Evolutionary conservation across 2,329 filamentous ascomycete species (phyloP).

Genomic region (Atkinsonella texensis): DNA sequence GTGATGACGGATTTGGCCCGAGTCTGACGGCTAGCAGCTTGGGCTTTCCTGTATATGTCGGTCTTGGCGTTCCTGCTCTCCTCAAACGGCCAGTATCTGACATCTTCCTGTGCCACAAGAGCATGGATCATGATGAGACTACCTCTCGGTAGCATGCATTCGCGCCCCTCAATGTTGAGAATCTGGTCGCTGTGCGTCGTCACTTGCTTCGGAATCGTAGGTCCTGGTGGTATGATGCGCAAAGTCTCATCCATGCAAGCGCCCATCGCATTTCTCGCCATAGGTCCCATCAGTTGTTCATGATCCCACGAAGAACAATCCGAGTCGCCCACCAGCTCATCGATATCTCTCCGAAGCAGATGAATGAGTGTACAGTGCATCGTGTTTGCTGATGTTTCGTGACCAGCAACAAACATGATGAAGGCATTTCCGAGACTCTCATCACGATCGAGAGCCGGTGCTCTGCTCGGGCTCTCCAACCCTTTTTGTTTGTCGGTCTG

Average conservation of each 20-base stretch:
- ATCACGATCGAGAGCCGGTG: slow-evolving; percentile 37
- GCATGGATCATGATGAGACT: slow-evolving; percentile 44
- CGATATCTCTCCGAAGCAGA: slow-evolving; percentile 62
- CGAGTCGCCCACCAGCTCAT: slow-evolving; percentile 46
- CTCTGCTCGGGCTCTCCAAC: slow-evolving; percentile 10
- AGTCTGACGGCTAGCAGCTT: slow-evolving; percentile 37
- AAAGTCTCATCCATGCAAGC: slow-evolving; percentile 70
- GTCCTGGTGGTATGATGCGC: slow-evolving; percentile 58
- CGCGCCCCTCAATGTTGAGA: slow-evolving; percentile 45
- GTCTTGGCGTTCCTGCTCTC: slow-evolving; percentile 31
- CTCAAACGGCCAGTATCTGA: slow-evolving; percentile 55
- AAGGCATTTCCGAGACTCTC: slow-evolving; percentile 66
- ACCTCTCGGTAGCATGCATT: slow-evolving; percentile 44
- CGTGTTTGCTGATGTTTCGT: slow-evolving; percentile 69
- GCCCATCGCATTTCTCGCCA: slow-evolving; percentile 59
- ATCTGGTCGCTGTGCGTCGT: slow-evolving; percentile 36
- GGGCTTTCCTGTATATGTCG: slow-evolving; percentile 49
- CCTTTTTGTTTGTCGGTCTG: slow-evolving; percentile 25
- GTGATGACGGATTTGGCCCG: slow-evolving; percentile 54
- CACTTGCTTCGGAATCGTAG: slow-evolving; percentile 59
- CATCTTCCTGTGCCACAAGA: slow-evolving; percentile 51
- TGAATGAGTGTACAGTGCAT: slow-evolving; percentile 59
- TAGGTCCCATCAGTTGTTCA: slow-evolving; percentile 49
- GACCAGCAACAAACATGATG: slow-evolving; percentile 58
- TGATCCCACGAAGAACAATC: slow-evolving; percentile 58